Evolutionary conservation across 2,329 filamentous ascomycete genomes (phyloP).

Genomic region (Colletotrichum somersetense): DNA sequence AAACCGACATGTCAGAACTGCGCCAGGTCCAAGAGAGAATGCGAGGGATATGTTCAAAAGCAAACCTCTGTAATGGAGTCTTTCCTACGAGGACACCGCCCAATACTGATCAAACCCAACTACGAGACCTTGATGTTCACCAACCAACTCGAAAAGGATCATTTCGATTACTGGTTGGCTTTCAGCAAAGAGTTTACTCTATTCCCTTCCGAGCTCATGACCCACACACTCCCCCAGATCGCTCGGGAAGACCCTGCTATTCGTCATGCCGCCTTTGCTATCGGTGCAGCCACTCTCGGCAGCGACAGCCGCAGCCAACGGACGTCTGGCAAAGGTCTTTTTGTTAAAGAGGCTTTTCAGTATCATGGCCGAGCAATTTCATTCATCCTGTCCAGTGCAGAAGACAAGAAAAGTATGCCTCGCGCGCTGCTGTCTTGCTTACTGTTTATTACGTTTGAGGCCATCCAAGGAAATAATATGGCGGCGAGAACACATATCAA

Average conservation of each 20-base stretch:
- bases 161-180: constrained; percentile 26
- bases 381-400: constrained; percentile 49
- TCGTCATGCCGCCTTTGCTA: constrained; percentile 56
- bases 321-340: not conserved
- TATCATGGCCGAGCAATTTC: constrained; percentile 58
- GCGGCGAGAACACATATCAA: constrained; percentile 55
- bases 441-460: constrained; percentile 57
- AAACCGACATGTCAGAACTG: constrained; percentile 16
- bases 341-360: constrained; percentile 47
- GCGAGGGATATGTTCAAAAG: constrained; percentile 12
- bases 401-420: constrained; percentile 49
- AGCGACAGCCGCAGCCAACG: constrained; percentile 49
- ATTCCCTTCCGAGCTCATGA: constrained; percentile 26
- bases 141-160: constrained; percentile 28
- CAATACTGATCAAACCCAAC: constrained; percentile 7
- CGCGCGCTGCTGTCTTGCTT: constrained; percentile 56
- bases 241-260: constrained; percentile 45
- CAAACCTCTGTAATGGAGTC: not conserved
- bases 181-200: constrained; percentile 25
- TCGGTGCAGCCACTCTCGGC: constrained; percentile 49
- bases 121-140: constrained; percentile 25
- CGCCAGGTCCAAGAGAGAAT: constrained; percentile 1
- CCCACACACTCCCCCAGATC: constrained; percentile 42
- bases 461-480: constrained; percentile 53
- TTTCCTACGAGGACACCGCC: not conserved